Evolutionary conservation across 2,329 filamentous ascomycete genomes (phyloP), one percentile per base, ranked within the genome.

Genomic region (Fusarium sp.): DNA sequence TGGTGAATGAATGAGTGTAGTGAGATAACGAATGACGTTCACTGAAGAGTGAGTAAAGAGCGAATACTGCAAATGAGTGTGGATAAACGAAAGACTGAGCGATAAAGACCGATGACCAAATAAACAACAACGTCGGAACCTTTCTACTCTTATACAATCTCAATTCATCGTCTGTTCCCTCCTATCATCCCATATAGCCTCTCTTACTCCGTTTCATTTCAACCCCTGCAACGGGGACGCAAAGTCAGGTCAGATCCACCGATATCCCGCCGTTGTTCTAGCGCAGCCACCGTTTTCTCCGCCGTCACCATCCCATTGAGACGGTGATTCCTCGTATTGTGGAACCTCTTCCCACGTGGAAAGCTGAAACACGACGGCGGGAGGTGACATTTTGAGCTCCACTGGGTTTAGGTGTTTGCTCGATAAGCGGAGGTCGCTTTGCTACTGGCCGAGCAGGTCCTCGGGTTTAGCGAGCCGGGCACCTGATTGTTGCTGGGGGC

Each of bases 281-380:
- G 56, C 44, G 56, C 44, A 51, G 56, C 48, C 56, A 59, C 56
- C 44, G 56, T 59, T 58, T 58, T 37, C 31, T 11, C 35, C 35
- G 35, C 35, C 35, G 33, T 35, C 33, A 35, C 33, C 33, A 35
- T 35, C 15, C 33, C 33, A 35, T 35, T 35, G 18, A 15, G 33
- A 37, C 16, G 15, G 27, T 39, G 33, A 23, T 9, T 7, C 21
- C 41, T 59, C 56, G 56, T 59, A 54, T 59, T 35, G 6, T 14
- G 41, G 54, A n/a, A 57, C 7, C 55, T 15, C 14, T 19, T 16
- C 7, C 16, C 25, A 15, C 25, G 33, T 52, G 25, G 31, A 31
- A 39, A 38, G 12, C n/a, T 59, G 56, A 54, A 59, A 59, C 56
- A 39, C 12, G 7, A 23, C 49, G 49, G 49, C 33, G 33, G 49